Evolutionary conservation across 257 asterid genomes (phyloP).

Genomic region (Lycium barbarum): DNA sequence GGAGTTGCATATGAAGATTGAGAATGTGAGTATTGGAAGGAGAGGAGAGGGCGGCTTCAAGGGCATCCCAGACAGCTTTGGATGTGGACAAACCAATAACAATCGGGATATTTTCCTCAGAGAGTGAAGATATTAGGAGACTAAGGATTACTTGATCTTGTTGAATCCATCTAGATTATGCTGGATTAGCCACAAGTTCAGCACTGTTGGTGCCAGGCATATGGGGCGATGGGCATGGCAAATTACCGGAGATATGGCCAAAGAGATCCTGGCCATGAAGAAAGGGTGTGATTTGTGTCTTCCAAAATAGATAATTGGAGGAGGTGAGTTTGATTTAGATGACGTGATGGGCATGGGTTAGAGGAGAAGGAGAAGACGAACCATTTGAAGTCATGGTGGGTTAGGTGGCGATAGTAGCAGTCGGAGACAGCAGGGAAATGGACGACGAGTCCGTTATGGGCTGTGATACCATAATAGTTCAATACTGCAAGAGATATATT

Average conservation of each 20-base stretch:
- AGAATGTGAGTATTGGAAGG: not conserved
- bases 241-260: not conserved
- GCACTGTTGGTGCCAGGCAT: not conserved
- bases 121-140: not conserved
- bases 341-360: not conserved
- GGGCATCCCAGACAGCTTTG: not conserved
- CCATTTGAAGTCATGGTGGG: too few relatives aligned
- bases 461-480: too few relatives aligned
- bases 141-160: not conserved
- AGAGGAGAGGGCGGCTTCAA: not conserved
- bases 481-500: too few relatives aligned
- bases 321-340: not conserved
- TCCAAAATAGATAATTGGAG: not conserved
- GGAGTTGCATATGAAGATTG: not conserved
- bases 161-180: not conserved
- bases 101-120: not conserved
- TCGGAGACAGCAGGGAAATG: too few relatives aligned
- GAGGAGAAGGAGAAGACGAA: not conserved
- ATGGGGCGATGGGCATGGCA: not conserved
- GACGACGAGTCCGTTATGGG: too few relatives aligned
- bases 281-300: not conserved
- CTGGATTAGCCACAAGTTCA: not conserved
- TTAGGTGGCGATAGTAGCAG: too few relatives aligned
- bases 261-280: not conserved
- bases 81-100: not conserved